Percentiles rank a stretch among this genome's conserved stretches.
Evolutionary conservation across 108 stramenopile species (phyloP).

Genomic region (Stephanodiscus minutulus): DNA sequence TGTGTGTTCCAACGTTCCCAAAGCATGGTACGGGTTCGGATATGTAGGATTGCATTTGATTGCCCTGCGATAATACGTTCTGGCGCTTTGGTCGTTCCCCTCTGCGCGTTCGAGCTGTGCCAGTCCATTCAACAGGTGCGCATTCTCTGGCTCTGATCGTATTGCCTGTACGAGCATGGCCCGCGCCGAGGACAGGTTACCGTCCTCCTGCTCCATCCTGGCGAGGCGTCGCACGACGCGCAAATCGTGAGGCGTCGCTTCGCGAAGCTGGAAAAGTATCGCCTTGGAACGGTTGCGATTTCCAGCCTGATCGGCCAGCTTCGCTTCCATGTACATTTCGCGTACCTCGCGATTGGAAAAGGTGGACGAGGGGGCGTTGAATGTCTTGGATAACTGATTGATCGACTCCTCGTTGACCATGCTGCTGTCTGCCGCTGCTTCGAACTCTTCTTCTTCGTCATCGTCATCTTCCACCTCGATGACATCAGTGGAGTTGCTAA

Average conservation of each 20-base stretch:
- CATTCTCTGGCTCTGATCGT: slow-evolving; percentile 47
- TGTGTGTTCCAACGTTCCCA: slow-evolving; percentile 68
- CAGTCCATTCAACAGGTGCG: slow-evolving; percentile 72
- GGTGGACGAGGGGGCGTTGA: slow-evolving; percentile 57
- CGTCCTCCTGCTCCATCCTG: slow-evolving; percentile 68
- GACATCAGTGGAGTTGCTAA: slow-evolving; percentile 22
- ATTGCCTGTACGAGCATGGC: slow-evolving; percentile 56
- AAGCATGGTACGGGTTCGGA: slow-evolving; percentile 80
- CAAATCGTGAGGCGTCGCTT: slow-evolving; percentile 69
- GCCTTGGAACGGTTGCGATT: slow-evolving; percentile 52
- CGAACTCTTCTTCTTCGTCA: slow-evolving; percentile 16
- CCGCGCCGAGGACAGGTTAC: slow-evolving; percentile 50
- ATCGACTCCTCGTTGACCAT: slow-evolving; percentile 47
- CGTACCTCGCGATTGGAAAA: slow-evolving; percentile 65
- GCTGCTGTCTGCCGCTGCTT: neutral
- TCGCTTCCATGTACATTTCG: slow-evolving; percentile 71
- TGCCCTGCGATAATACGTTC: slow-evolving; percentile 51
- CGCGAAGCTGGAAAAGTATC: slow-evolving; percentile 50
- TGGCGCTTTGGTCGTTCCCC: slow-evolving; percentile 45
- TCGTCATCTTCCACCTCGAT: slow-evolving; percentile 19
- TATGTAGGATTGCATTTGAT: slow-evolving; percentile 62
- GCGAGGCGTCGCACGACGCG: slow-evolving; percentile 75
- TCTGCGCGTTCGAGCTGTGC: slow-evolving; percentile 56
- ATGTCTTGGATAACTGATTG: slow-evolving; percentile 50
- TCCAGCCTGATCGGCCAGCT: slow-evolving; percentile 73